Evolutionary conservation across 352 stramenopile genomes (phyloP).

Genomic region (Halophytophthora batemanensis): DNA sequence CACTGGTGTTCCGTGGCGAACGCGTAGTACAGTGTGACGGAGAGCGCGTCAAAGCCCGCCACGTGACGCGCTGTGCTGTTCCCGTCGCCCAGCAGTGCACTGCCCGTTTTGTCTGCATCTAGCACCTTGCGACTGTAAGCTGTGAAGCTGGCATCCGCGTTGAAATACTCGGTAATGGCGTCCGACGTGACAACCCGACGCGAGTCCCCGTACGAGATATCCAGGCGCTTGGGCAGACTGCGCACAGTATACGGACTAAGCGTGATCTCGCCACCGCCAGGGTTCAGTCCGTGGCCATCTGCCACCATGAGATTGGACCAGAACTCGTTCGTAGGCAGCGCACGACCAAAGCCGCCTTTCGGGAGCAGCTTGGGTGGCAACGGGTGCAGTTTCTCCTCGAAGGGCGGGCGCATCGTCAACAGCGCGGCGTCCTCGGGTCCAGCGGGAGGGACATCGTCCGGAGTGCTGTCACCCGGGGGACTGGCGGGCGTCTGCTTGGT

Average conservation of each 20-base stretch:
- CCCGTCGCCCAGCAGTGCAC: slow-evolving; percentile 47
- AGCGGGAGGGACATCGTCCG: neutral
- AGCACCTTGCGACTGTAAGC: slow-evolving; percentile 44
- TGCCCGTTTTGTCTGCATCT: slow-evolving; percentile 12
- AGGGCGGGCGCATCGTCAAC: slow-evolving; percentile 56
- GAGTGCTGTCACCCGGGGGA: neutral
- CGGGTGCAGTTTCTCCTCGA: slow-evolving; percentile 46
- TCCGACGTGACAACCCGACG: slow-evolving; percentile 58
- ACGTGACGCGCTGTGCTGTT: slow-evolving; percentile 67
- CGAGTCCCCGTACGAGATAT: slow-evolving; percentile 82
- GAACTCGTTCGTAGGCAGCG: slow-evolving; percentile 87
- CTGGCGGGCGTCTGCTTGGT: slow-evolving; percentile 5
- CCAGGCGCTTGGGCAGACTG: slow-evolving; percentile 57
- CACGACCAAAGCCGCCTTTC: slow-evolving; percentile 32
- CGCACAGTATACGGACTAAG: slow-evolving; percentile 83
- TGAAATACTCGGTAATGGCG: slow-evolving; percentile 80
- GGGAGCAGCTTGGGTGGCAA: slow-evolving; percentile 62
- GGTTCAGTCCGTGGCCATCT: slow-evolving; percentile 69
- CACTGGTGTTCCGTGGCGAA: slow-evolving; percentile 37
- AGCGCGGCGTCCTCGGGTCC: slow-evolving; percentile 40
- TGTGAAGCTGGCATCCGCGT: slow-evolving; percentile 69
- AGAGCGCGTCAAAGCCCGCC: slow-evolving; percentile 63
- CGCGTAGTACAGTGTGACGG: slow-evolving; percentile 63
- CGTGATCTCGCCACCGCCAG: slow-evolving; percentile 69
- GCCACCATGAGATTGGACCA: slow-evolving; percentile 87